phyloP scores from a whole-genome alignment of 768 basidiomycete species.

The Podaxis pistillaris region DNA sequence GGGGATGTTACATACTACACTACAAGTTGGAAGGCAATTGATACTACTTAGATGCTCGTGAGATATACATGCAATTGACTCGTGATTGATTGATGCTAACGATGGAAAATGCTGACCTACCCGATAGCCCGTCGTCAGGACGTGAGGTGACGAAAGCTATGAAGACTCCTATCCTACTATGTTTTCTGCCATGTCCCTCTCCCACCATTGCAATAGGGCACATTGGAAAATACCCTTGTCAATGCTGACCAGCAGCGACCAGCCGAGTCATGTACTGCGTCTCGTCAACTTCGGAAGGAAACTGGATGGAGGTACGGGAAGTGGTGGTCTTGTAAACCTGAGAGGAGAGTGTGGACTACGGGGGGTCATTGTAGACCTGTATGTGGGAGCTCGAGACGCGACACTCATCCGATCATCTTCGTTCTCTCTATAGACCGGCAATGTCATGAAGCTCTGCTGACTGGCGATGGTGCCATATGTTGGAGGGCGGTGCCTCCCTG shows the following conservation, averaged over 20 bases:
- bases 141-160: neutral
- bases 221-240: neutral
- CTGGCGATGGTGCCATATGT: conserved; percentile 1
- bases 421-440: conserved; percentile 6
- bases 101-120: neutral
- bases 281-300: neutral
- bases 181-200: too few species aligned
- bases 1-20: neutral
- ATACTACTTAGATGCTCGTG: neutral
- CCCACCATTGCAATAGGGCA: neutral
- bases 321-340: conserved; percentile 4
- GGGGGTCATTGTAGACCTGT: neutral
- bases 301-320: conserved; percentile 2
- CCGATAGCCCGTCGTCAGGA: neutral
- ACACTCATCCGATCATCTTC: conserved; percentile 10
- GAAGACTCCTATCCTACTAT: neutral
- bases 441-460: conserved; percentile 2
- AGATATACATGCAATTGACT: neutral
- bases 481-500: neutral
- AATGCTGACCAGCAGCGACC: neutral
- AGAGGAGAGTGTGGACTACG: neutral
- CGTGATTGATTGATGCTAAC: neutral
- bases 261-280: neutral
- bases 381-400: conserved; percentile 7
- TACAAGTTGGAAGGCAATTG: neutral